A percentile compares a stretch with the other conserved stretches of the same genome.
Conservation (phyloP, 2,329 filamentous ascomycete species). For the Blastomyces parvus region DNA sequence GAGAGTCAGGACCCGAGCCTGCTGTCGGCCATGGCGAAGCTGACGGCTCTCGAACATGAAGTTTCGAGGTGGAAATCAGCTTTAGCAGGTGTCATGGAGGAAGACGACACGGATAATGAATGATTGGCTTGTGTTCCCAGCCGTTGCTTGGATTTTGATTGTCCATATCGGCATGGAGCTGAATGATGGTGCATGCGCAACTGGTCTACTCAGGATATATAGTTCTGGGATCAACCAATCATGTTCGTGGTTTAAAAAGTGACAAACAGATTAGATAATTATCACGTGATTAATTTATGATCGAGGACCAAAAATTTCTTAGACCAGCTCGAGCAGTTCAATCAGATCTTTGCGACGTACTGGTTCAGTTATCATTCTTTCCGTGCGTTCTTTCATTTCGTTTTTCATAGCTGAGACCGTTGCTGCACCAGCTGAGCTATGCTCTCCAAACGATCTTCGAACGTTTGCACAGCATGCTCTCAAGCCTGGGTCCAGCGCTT, state of each 20-base stretch:
- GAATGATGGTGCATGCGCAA: background rate
- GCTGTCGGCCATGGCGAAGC: conserved; percentile 72
- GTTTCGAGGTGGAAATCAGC: conserved; percentile 61
- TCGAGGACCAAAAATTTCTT: background rate
- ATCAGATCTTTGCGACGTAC: background rate
- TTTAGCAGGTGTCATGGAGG: conserved; percentile 67
- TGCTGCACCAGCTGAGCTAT: conserved; percentile 18
- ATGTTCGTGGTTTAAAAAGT: background rate
- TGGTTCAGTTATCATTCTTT: conserved; percentile 5
- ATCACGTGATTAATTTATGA: background rate
- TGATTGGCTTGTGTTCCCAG: conserved; percentile 7
- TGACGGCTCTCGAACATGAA: conserved; percentile 66
- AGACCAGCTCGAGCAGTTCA: no score
- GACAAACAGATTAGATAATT: background rate
- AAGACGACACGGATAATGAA: conserved; percentile 40
- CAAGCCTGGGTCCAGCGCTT: conserved; percentile 21
- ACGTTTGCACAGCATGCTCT: conserved; percentile 22
- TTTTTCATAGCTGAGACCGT: background rate
- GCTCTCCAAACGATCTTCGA: conserved; percentile 27
- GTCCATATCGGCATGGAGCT: background rate
- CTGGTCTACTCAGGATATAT: no score
- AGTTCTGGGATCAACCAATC: conserved; percentile 1
- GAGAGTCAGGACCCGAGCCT: conserved; percentile 83
- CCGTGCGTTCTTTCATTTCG: background rate
- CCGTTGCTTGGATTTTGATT: conserved; percentile 6